Base-by-base conservation (phyloP, 2,329 filamentous ascomycete genomes). In the Myriosclerotinia scirpicola region DNA sequence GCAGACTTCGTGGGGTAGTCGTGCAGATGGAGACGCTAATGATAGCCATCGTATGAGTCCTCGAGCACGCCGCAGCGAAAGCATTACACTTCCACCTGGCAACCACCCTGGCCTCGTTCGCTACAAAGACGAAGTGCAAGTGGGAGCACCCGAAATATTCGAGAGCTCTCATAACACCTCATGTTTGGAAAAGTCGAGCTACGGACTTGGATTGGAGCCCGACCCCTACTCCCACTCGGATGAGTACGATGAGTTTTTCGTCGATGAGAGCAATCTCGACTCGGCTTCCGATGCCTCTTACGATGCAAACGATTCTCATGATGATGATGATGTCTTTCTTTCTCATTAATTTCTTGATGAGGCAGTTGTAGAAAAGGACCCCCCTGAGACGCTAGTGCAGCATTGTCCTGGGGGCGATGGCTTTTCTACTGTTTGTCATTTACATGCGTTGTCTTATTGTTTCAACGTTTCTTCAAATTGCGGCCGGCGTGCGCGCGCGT, bases 1-100 rank as follows among this genome's bases (percentile, higher is more conserved):
- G 40, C 20, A 97, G 93, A 97, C 93, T 54, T 94, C 93, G 63
- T 97, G 93, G 93, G 93, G 93, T 76, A 97, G 92, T 80, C 90
- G 93, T 79, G 91, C 92, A 74, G 93, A 95, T 74, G 93, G 92
- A 76, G 93, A 97, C 79, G 85, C 90, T 72, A 90, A 96, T 78
- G 90, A 96, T 78, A 85, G 84, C 70, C 83, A 87, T 72, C 88
- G 90, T 66, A 77, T 77, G 76, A 71, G 67, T 46, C 75, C 75
- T 54, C 69, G 74, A 63, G 73, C 73, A 44, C 71, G 72, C 14
- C 74, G 72, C 36, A 76, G 74, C 62, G 75, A 77, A 54, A 74
- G 74, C 61, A 76, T 84, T 71, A 81, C 79, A 52, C 79, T 79
- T 20, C 82, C 83, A 53, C 77, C 78, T 6, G 80, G 79, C 56